Evolutionary conservation across 1,139 yeast genomes (phyloP).

Genomic region (Sugiyamaella pinicola): DNA sequence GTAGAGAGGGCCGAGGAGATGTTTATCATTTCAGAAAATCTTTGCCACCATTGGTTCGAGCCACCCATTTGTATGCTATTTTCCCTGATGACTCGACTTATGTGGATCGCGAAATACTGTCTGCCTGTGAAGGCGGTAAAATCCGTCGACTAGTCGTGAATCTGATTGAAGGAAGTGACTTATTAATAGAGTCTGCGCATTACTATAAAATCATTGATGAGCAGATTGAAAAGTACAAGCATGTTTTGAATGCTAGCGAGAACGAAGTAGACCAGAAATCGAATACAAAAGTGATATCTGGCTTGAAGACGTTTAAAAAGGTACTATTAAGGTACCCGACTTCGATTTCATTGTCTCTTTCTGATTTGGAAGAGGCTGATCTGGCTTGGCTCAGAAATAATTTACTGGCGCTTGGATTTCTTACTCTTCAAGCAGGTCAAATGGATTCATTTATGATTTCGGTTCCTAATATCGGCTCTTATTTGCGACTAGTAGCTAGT

Average conservation of each 20-base stretch:
- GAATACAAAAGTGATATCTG: constrained; percentile 16
- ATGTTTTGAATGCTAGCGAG: not conserved
- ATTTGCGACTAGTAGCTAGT: constrained; percentile 50
- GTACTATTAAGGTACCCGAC: constrained; percentile 37
- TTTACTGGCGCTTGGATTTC: constrained; percentile 55
- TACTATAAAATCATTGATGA: constrained; percentile 35
- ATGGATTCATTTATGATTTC: constrained; percentile 53
- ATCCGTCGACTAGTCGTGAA: constrained; percentile 43
- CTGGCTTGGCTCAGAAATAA: constrained; percentile 22
- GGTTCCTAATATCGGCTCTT: constrained; percentile 65
- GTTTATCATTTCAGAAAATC: constrained; percentile 33
- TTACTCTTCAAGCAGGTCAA: constrained; percentile 56
- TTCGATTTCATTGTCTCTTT: constrained; percentile 44
- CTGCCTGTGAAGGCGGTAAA: constrained; percentile 38
- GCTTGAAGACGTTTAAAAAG: constrained; percentile 32
- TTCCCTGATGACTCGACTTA: constrained; percentile 47
- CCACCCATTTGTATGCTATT: constrained; percentile 49
- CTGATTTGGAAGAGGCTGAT: constrained; percentile 33
- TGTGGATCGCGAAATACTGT: constrained; percentile 47
- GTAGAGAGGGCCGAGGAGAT: constrained; percentile 31
- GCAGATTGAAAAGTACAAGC: constrained; percentile 19
- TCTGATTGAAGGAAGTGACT: constrained; percentile 44
- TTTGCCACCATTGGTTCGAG: constrained; percentile 46
- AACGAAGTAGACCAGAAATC: not conserved
- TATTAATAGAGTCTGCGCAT: constrained; percentile 43